Base-by-base conservation (phyloP, 495 filamentous ascomycete species). In the Penicillium subrubescens region DNA sequence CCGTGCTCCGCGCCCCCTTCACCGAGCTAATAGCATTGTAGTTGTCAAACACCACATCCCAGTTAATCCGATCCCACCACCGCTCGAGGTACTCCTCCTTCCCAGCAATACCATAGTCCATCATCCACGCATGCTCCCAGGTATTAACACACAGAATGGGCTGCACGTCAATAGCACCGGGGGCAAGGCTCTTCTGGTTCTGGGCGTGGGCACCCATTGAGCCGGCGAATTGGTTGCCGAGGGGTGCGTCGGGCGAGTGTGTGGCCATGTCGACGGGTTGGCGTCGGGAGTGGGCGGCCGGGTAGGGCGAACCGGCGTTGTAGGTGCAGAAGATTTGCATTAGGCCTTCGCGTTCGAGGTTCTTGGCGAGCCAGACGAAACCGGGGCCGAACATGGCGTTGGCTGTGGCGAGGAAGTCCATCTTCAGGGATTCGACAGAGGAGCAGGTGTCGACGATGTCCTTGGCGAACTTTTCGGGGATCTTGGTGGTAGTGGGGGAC, bases 381-480 rank as follows among this genome's bases (percentile, higher is more conserved):
- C 94, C 95, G 1, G 93, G 93, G 51, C 96, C 96, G 81, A 99
- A 99, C 93, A 98, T 97, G 76, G 87, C 84, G 65, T 85, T 80
- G 60, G 96, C 95, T 7, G 92, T 96, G 60, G 86, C 82, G 65
- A 96, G 78, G 78, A 98, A 88, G 67, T 94, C 89, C 64, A 81
- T 77, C 72, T 88, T 88, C 25, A 99, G 85, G 19, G 92, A 92
- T 65, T 93, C 89, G 68, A 94, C 79, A 67, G 89, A 92, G 70
- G 89, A 88, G 79, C 97, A 98, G 57, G 87, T 85, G 68, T 77
- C 71, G 67, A 78, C 75, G 67, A 97, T 84, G 62, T 79, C 70
- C 57, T 67, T 62, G 58, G 72, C 57, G 70, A 87, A 81, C 63
- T 63, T 76, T 10, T 76, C 69, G 62, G 87, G 85, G 55, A 87